Conservation (phyloP, 2,329 filamentous ascomycete genomes). For the Arthrinium puccinioides region DNA sequence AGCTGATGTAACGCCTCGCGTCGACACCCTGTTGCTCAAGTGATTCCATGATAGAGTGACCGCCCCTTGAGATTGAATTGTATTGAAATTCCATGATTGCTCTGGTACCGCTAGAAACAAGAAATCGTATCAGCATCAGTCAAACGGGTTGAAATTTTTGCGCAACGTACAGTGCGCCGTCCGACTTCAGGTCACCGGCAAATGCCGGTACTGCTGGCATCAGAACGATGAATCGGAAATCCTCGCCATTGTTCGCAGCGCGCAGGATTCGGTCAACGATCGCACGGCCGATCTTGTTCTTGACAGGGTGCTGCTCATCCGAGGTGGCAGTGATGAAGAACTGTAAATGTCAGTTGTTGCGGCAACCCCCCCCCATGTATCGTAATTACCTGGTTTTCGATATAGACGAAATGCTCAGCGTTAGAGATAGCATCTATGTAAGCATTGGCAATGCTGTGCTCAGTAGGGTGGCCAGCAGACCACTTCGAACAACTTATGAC, state of each 20-base stretch:
- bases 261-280: slow-evolving; percentile 72
- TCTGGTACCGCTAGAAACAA: no score
- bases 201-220: slow-evolving; percentile 80
- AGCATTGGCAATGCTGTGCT: slow-evolving; percentile 80
- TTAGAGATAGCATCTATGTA: slow-evolving; percentile 67
- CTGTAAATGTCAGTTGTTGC: no score
- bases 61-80: slow-evolving; percentile 68
- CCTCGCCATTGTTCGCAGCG: slow-evolving; percentile 56
- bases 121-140: no score
- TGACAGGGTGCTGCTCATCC: slow-evolving; percentile 62
- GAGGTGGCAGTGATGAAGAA: slow-evolving; percentile 83
- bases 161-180: slow-evolving; percentile 64
- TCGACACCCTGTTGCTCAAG: slow-evolving; percentile 60
- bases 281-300: slow-evolving; percentile 70
- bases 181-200: slow-evolving; percentile 68
- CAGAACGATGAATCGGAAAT: slow-evolving; percentile 68
- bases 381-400: slow-evolving; percentile 61
- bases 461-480: slow-evolving; percentile 43
- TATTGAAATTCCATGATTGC: slow-evolving; percentile 91
- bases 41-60: slow-evolving; percentile 69
- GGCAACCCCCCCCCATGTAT: no score
- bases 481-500: slow-evolving; percentile 37
- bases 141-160: no score
- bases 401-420: slow-evolving; percentile 68
- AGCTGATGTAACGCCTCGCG: slow-evolving; percentile 67